These are phyloP conservation scores for Puccinia triticina DNA, from an alignment of 1,284 basidiomycete species.

Conservation along the genomic window DNA sequence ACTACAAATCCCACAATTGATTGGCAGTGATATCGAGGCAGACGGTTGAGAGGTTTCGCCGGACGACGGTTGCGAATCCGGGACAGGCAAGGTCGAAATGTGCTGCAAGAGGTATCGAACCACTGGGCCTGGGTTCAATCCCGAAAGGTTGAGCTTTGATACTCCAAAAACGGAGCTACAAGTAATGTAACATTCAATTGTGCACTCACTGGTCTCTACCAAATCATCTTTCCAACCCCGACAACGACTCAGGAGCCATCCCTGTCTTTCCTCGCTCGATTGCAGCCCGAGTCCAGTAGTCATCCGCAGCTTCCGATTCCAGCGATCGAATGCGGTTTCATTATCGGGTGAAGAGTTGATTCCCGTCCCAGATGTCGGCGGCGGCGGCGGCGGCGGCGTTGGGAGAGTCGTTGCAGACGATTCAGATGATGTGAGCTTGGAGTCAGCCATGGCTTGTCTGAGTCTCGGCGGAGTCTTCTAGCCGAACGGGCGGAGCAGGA, in stretches of 20 bases:
- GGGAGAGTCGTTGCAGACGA: neutral
- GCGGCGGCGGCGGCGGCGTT: neutral
- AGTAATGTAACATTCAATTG: neutral
- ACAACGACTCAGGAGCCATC: slow-evolving; percentile 39
- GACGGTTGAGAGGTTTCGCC: neutral
- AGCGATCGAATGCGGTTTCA: slow-evolving; percentile 35
- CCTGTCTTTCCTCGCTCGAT: slow-evolving; percentile 39
- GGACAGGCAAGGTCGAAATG: slow-evolving; percentile 36
- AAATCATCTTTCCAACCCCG: slow-evolving; percentile 41
- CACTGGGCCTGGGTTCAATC: slow-evolving; percentile 20
- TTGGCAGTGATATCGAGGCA: slow-evolving; percentile 28
- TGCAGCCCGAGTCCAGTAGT: slow-evolving; percentile 36
- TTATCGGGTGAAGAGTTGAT: neutral
- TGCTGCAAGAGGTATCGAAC: slow-evolving; percentile 45
- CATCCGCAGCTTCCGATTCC: slow-evolving; percentile 42
- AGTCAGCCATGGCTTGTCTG: neutral
- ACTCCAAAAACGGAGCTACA: neutral
- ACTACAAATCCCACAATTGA: slow-evolving; percentile 37
- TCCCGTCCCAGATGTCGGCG: neutral
- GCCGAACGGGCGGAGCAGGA: neutral
- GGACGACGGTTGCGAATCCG: slow-evolving; percentile 15
- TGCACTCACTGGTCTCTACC: slow-evolving; percentile 39
- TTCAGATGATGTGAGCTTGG: neutral
- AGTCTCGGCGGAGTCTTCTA: neutral
- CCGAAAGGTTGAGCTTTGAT: slow-evolving; percentile 5